Evolutionary conservation across 805 yeast species (phyloP).

Genomic region (Wilhelminamyces savonicus): DNA sequence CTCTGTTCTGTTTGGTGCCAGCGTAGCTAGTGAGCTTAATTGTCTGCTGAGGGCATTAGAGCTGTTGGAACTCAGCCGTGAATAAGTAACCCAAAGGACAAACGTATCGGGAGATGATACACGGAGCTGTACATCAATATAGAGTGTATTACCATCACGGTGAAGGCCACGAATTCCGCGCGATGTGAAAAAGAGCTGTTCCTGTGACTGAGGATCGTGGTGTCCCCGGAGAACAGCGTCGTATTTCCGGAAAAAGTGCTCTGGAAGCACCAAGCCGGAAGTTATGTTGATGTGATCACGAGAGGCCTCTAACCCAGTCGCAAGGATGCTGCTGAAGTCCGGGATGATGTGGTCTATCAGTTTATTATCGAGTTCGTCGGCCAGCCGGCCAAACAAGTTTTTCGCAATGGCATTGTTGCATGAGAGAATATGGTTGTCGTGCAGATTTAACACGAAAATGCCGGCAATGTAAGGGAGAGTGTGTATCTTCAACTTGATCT

Average conservation of each 20-base stretch:
- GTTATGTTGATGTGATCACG: constrained; percentile 14
- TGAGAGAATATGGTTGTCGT: constrained; percentile 49
- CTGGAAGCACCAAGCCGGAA: constrained; percentile 82
- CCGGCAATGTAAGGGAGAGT: constrained; percentile 86
- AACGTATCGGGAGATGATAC: constrained; percentile 53
- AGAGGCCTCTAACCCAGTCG: constrained; percentile 28
- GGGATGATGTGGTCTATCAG: constrained; percentile 59
- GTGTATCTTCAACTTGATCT: constrained; percentile 60
- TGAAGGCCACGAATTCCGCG: constrained; percentile 66
- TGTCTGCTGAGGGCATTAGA: constrained; percentile 2
- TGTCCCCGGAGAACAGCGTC: constrained; percentile 35
- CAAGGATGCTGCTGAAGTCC: constrained; percentile 44
- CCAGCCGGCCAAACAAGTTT: constrained; percentile 67
- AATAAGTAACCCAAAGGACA: constrained; percentile 83
- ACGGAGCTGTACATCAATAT: constrained; percentile 76
- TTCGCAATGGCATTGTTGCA: constrained; percentile 75
- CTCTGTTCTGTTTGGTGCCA: constrained; percentile 2
- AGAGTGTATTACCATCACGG: constrained; percentile 57
- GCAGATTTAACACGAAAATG: constrained; percentile 56
- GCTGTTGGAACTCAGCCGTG: constrained; percentile 37
- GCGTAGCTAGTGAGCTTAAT: background rate
- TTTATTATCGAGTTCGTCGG: constrained; percentile 32
- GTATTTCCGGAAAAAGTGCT: constrained; percentile 78
- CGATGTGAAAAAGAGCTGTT: constrained; percentile 49
- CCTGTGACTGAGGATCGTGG: constrained; percentile 34